These are phyloP conservation scores for Monotropa hypopitys DNA, from an alignment of 179 eudicot species.

Conservation along the genomic window DNA sequence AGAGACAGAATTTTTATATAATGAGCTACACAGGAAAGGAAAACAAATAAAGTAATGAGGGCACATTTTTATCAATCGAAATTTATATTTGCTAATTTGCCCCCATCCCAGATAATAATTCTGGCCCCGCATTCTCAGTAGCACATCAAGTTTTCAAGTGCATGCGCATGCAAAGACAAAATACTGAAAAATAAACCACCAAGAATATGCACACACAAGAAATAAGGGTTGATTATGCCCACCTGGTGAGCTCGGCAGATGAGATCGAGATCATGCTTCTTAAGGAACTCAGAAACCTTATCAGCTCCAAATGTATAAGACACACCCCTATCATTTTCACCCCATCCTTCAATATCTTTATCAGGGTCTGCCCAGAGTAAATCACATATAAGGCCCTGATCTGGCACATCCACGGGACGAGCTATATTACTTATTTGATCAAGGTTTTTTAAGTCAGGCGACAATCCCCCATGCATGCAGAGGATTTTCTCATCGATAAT, in stretches of 20 bases:
- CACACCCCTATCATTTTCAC: conserved; percentile 75
- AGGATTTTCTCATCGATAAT: conserved; percentile 68
- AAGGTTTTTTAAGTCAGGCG: conserved; percentile 50
- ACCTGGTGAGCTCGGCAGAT: conserved; percentile 78
- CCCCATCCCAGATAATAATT: no score
- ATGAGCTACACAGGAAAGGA: no score
- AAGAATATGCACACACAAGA: not conserved
- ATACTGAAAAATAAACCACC: not conserved
- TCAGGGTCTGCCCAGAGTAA: conserved; percentile 71
- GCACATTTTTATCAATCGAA: no score
- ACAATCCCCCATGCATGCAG: conserved; percentile 79
- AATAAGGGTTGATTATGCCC: conserved; percentile 7
- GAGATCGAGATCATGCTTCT: conserved; percentile 62
- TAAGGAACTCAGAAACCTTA: conserved; percentile 48
- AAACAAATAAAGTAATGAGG: no score
- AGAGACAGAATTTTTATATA: no score
- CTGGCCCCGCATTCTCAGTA: no score
- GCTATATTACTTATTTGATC: conserved; percentile 59
- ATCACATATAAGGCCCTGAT: conserved; percentile 68
- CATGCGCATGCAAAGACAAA: not conserved
- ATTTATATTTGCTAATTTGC: no score
- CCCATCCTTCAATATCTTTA: conserved; percentile 68
- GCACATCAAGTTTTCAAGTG: not conserved
- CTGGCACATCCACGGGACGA: conserved; percentile 77
- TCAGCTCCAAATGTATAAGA: conserved; percentile 66